A percentile compares a stretch with the other conserved stretches of the same genome.
These are phyloP conservation scores for Juncus inflexus DNA, from an alignment of 176 grass and related monocot species.

Conservation along the genomic window DNA sequence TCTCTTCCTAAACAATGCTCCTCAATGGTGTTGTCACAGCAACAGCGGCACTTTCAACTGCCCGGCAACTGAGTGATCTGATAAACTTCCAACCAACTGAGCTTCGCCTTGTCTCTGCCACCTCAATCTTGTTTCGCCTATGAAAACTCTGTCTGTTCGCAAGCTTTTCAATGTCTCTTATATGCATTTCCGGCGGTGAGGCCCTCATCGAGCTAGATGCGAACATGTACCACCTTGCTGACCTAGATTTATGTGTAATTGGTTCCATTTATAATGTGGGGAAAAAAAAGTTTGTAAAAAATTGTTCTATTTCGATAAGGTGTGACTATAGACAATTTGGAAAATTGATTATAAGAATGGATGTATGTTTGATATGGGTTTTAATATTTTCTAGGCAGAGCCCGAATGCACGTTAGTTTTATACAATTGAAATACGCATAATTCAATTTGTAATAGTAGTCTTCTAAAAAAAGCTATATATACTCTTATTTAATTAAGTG, in stretches of 20 bases:
- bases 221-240: slow-evolving; percentile 44
- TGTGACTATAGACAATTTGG: too few species aligned
- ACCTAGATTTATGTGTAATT: neutral
- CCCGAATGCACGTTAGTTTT: too few species aligned
- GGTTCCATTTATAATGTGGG: slow-evolving; percentile 2
- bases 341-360: too few species aligned
- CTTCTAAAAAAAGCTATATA: neutral
- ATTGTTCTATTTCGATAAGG: too few species aligned
- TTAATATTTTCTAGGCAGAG: too few species aligned
- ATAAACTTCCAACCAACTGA: slow-evolving; percentile 58
- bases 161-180: slow-evolving; percentile 60
- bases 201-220: slow-evolving; percentile 48
- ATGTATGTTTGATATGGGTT: too few species aligned
- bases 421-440: too few species aligned
- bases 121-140: neutral
- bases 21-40: slow-evolving; percentile 36
- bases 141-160: slow-evolving; percentile 27
- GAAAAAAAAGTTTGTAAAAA: neutral
- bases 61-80: slow-evolving; percentile 64
- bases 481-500: neutral
- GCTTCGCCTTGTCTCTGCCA: neutral
- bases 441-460: neutral
- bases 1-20: slow-evolving; percentile 35
- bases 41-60: slow-evolving; percentile 52
- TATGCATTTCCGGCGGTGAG: slow-evolving; percentile 52